phyloP scores from a whole-genome alignment of 2,329 filamentous ascomycete genomes.

The Xylariaceae sp. region DNA sequence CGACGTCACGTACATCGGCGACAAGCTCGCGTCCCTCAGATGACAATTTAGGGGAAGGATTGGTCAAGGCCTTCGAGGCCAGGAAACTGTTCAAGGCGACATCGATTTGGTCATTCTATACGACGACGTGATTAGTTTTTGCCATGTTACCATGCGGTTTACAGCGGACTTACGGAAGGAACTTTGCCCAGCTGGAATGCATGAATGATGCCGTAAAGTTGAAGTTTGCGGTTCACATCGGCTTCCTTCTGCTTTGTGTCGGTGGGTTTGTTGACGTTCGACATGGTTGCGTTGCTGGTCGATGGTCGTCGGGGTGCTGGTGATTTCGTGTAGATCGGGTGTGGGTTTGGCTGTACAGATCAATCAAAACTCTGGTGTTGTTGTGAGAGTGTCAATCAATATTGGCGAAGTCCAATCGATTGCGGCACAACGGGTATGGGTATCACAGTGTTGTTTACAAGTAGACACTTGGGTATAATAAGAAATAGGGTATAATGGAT shows the following conservation, averaged over 20 bases:
- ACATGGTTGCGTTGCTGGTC: slow-evolving; percentile 22
- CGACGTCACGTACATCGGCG: slow-evolving; percentile 71
- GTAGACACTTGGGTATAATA: slow-evolving; percentile 16
- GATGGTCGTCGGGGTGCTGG: not conserved
- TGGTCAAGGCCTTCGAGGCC: slow-evolving; percentile 64
- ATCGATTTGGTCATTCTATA: slow-evolving; percentile 90
- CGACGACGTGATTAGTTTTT: not conserved
- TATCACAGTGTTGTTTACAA: slow-evolving; percentile 16
- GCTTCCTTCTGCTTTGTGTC: slow-evolving; percentile 75
- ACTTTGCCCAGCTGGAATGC: slow-evolving; percentile 89
- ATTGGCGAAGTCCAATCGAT: too few relatives aligned
- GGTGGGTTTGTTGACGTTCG: slow-evolving; percentile 68
- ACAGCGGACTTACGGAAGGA: slow-evolving; percentile 65
- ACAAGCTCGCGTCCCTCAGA: slow-evolving; percentile 78
- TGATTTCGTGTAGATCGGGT: not conserved
- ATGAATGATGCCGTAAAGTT: slow-evolving; percentile 84
- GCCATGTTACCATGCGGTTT: not conserved
- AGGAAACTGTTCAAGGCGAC: slow-evolving; percentile 88
- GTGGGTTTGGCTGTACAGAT: slow-evolving; percentile 11
- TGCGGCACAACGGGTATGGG: slow-evolving; percentile 3
- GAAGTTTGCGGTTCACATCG: slow-evolving; percentile 90
- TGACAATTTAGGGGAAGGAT: slow-evolving; percentile 75
- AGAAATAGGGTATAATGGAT: slow-evolving; percentile 9
- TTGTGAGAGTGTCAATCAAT: too few relatives aligned
- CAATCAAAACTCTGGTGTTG: too few relatives aligned